These are phyloP conservation scores for Colletotrichum horii DNA, from an alignment of 2,329 filamentous ascomycete genomes.

Conservation along the genomic window DNA sequence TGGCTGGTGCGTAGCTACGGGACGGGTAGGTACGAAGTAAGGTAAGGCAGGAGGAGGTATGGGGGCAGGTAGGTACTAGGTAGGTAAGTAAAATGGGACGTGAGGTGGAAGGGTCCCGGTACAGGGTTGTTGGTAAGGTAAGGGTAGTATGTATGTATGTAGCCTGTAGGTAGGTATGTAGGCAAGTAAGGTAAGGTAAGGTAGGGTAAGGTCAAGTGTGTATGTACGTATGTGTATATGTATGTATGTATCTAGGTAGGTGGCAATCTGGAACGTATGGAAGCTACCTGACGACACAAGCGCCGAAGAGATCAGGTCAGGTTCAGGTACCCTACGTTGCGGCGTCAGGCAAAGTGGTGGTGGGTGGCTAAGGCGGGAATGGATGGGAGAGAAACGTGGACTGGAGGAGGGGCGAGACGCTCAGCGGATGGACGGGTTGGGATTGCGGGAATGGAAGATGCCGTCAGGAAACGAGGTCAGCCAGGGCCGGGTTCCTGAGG, in stretches of 20 bases:
- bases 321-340: background rate
- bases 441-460: background rate
- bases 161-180: background rate
- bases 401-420: background rate
- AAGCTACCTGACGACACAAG: background rate
- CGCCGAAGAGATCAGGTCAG: background rate
- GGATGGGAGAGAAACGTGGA: background rate
- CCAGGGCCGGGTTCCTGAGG: background rate
- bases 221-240: background rate
- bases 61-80: background rate
- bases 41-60: background rate
- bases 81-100: background rate
- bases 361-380: background rate
- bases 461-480: background rate
- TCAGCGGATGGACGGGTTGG: background rate
- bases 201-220: background rate
- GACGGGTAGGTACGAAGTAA: constrained; percentile 15
- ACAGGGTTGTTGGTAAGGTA: background rate
- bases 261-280: background rate
- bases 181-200: background rate
- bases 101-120: background rate
- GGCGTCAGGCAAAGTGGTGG: background rate
- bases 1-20: constrained; percentile 19
- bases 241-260: background rate
- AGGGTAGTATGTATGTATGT: background rate